Conservation (phyloP, 2,329 filamentous ascomycete genomes). For the Uncinocarpus reesii region DNA sequence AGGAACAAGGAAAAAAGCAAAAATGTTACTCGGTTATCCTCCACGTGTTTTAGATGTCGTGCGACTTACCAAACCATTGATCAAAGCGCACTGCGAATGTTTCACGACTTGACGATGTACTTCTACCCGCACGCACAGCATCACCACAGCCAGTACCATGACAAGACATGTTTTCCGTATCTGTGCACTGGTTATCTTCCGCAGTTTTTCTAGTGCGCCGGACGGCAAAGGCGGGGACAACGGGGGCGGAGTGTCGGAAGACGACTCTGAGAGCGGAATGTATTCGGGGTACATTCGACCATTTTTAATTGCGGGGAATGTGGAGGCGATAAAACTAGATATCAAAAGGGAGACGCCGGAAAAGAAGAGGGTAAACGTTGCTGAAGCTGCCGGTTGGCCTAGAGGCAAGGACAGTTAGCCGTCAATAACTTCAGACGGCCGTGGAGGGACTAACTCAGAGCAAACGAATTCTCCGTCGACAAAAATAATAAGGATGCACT, state of each 20-base stretch:
- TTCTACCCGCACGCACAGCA: conserved; percentile 29
- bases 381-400: conserved; percentile 41
- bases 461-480: conserved; percentile 22
- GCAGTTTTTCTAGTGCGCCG: conserved; percentile 12
- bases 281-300: conserved; percentile 6
- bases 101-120: conserved; percentile 33
- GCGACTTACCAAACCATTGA: conserved; percentile 27
- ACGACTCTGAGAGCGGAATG: conserved; percentile 11
- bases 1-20: conserved; percentile 9
- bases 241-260: conserved; percentile 4
- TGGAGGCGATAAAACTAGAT: conserved; percentile 26
- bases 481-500: conserved; percentile 1
- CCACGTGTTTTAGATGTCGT: neutral
- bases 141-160: conserved; percentile 18
- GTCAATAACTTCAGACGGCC: neutral
- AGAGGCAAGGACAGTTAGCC: neutral
- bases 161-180: conserved; percentile 21
- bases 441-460: conserved; percentile 12
- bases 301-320: conserved; percentile 16
- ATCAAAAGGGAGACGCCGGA: conserved; percentile 32
- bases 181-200: conserved; percentile 12
- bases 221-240: neutral
- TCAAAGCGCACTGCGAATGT: conserved; percentile 36
- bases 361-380: conserved; percentile 34
- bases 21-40: neutral